Evolutionary conservation across 495 filamentous ascomycete species (phyloP).

Genomic region (Penicillium pulvis): DNA sequence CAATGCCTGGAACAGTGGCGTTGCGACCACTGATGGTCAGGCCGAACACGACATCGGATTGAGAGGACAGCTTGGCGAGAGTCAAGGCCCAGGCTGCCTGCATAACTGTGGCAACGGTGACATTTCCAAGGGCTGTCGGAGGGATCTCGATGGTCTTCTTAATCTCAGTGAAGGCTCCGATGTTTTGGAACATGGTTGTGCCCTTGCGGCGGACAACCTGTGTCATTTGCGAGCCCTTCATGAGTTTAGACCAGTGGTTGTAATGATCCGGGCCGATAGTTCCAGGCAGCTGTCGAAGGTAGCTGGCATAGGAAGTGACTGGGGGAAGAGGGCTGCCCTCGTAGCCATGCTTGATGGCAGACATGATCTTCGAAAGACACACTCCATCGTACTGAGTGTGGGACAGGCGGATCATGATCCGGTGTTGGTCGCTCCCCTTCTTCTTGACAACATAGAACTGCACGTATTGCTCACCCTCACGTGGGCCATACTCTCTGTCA

Average conservation of each 20-base stretch:
- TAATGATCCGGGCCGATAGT: slow-evolving; percentile 57
- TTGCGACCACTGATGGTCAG: slow-evolving; percentile 60
- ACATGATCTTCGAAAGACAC: slow-evolving; percentile 63
- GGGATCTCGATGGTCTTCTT: slow-evolving; percentile 44
- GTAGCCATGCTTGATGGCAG: slow-evolving; percentile 56
- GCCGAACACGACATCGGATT: slow-evolving; percentile 57
- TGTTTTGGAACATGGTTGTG: slow-evolving; percentile 41
- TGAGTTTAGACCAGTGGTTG: slow-evolving; percentile 45
- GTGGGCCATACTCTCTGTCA: slow-evolving; percentile 52
- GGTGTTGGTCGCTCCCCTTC: slow-evolving; percentile 48
- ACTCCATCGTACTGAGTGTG: slow-evolving; percentile 79
- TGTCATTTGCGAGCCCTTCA: slow-evolving; percentile 50
- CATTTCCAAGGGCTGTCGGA: slow-evolving; percentile 44
- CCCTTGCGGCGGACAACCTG: slow-evolving; percentile 41
- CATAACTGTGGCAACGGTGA: slow-evolving; percentile 58
- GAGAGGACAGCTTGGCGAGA: slow-evolving; percentile 51
- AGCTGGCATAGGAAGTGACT: slow-evolving; percentile 58
- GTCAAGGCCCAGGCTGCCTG: slow-evolving; percentile 60
- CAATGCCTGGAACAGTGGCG: slow-evolving; percentile 53
- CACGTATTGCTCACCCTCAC: slow-evolving; percentile 64
- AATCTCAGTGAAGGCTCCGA: slow-evolving; percentile 40
- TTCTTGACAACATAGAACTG: slow-evolving; percentile 61
- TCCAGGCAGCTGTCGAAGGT: slow-evolving; percentile 53
- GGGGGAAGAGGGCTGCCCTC: slow-evolving; percentile 46
- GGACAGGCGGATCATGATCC: slow-evolving; percentile 67